Evolutionary conservation across 1,284 basidiomycete species (phyloP).

Genomic region (Volvariella volvacea): DNA sequence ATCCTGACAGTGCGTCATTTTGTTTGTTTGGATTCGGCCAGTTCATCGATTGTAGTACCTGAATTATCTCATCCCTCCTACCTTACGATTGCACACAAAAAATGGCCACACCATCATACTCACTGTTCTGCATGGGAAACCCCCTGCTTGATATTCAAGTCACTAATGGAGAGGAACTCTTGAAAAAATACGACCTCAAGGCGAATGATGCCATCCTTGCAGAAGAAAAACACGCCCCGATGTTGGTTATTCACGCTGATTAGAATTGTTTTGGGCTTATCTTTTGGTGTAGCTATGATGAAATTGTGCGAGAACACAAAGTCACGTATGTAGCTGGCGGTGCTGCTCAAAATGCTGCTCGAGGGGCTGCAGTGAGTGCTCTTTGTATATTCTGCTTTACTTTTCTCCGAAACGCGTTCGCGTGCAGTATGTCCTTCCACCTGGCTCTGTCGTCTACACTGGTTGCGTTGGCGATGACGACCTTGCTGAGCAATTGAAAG

Average conservation of each 20-base stretch:
- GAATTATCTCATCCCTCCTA: neutral
- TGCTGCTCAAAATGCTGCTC: constrained; percentile 94
- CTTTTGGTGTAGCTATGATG: constrained; percentile 68
- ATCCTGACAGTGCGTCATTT: no score
- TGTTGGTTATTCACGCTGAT: constrained; percentile 44
- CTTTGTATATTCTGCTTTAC: neutral
- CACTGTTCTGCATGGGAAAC: constrained; percentile 82
- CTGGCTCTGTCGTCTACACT: constrained; percentile 90
- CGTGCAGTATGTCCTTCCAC: constrained; percentile 79
- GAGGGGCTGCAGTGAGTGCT: constrained; percentile 85
- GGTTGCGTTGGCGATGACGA: constrained; percentile 93
- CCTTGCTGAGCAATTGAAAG: constrained; percentile 83
- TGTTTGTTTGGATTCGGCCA: no score
- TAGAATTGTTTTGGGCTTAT: neutral
- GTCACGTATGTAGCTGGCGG: constrained; percentile 95
- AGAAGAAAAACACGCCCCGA: constrained; percentile 78
- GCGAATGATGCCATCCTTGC: constrained; percentile 97
- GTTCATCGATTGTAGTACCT: no score
- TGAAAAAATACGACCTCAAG: constrained; percentile 90
- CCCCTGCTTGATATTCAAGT: constrained; percentile 90
- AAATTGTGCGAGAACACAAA: constrained; percentile 73
- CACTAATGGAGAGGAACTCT: constrained; percentile 73
- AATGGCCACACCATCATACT: constrained; percentile 29
- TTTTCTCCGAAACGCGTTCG: constrained; percentile 5
- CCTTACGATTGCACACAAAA: constrained; percentile 3